These are phyloP conservation scores for Peronospora farinosa DNA, from an alignment of 352 stramenopile genomes.

Conservation along the genomic window DNA sequence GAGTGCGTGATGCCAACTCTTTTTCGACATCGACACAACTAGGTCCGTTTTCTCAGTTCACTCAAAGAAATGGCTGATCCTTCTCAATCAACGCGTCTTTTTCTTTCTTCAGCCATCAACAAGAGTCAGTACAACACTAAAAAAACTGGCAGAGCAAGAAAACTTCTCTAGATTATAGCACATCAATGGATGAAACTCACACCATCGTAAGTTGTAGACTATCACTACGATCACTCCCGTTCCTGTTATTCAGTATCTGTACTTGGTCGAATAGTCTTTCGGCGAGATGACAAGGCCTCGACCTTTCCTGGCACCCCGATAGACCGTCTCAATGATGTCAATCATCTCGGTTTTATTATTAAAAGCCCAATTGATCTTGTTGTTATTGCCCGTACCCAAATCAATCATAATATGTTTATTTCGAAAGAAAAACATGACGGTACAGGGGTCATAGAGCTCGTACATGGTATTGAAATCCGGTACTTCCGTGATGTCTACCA, in stretches of 20 bases:
- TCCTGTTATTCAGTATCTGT: conserved; percentile 86
- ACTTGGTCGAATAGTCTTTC: conserved; percentile 99
- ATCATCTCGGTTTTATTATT: conserved; percentile 98
- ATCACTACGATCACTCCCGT: not conserved
- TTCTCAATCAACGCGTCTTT: not conserved
- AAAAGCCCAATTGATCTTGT: conserved; percentile 99
- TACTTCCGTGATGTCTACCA: conserved; percentile 92
- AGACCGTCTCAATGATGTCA: conserved; percentile 99
- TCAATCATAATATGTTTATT: conserved; percentile 99
- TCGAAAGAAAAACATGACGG: conserved; percentile 99
- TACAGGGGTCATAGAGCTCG: conserved; percentile 98
- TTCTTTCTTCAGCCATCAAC: conserved; percentile 11
- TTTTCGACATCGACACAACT: conserved; percentile 89
- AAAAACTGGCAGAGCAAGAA: not conserved
- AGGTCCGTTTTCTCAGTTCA: conserved; percentile 11
- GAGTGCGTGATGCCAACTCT: conserved; percentile 88
- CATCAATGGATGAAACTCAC: not conserved
- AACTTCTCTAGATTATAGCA: not conserved
- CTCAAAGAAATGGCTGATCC: conserved; percentile 9
- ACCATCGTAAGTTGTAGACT: not conserved
- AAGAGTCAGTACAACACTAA: not conserved
- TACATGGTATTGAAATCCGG: conserved; percentile 99
- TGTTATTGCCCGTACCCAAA: conserved; percentile 99
- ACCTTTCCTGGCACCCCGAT: conserved; percentile 95
- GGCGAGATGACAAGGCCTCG: conserved; percentile 96